Conservation (phyloP, 768 basidiomycete genomes). For the Lanmaoa rubissima region DNA sequence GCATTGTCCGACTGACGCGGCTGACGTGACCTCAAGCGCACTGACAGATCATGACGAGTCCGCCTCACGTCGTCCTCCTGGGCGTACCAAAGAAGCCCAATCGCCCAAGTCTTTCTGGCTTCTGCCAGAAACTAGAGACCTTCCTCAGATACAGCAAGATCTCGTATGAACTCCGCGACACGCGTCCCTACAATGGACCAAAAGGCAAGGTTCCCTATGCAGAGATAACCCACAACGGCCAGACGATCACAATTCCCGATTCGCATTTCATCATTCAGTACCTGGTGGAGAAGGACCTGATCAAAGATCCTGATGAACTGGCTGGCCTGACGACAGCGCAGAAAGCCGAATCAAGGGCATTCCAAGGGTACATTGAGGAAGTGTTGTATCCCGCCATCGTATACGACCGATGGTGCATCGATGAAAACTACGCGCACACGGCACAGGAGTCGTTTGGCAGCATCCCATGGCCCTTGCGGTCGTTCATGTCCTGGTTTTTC, state of each 20-base stretch:
- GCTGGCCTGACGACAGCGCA: conserved; percentile 28
- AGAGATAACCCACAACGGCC: conserved; percentile 26
- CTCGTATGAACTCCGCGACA: conserved; percentile 28
- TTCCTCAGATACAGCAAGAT: conserved; percentile 28
- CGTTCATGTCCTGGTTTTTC: conserved; percentile 24
- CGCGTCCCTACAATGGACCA: conserved; percentile 27
- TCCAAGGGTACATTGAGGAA: conserved; percentile 34
- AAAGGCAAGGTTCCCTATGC: conserved; percentile 35
- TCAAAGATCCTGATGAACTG: conserved; percentile 28
- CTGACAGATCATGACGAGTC: conserved; percentile 14
- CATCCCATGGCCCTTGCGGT: conserved; percentile 18
- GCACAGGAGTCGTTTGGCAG: conserved; percentile 14
- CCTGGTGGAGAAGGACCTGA: conserved; percentile 24
- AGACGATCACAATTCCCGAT: conserved; percentile 24
- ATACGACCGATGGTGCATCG: conserved; percentile 31
- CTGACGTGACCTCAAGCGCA: background rate
- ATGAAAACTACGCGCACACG: conserved; percentile 25
- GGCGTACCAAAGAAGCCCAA: conserved; percentile 24
- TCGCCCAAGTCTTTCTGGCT: conserved; percentile 28
- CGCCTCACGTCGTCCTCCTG: conserved; percentile 26
- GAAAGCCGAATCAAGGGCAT: conserved; percentile 34
- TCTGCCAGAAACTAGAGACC: conserved; percentile 35
- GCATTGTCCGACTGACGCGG: background rate
- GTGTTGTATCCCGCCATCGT: conserved; percentile 29
- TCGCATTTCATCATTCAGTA: conserved; percentile 36